Base-by-base conservation (phyloP, 495 filamentous ascomycete genomes). In the Penicillium soppii region DNA sequence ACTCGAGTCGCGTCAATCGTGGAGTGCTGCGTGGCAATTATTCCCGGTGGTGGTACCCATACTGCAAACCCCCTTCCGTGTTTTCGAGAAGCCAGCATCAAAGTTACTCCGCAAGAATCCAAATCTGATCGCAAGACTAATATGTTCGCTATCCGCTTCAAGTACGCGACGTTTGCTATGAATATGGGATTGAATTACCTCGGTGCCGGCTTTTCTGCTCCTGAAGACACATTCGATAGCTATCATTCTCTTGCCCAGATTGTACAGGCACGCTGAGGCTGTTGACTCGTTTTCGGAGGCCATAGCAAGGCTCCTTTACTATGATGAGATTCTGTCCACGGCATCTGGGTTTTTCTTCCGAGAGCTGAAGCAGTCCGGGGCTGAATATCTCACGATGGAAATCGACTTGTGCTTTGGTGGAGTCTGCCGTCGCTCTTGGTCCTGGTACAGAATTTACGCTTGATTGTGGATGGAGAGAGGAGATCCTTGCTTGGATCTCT, bases 381-480 rank as follows among this genome's bases (percentile, higher is more conserved):
- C 17, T 27, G 5, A 22, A 4, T n/a, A 10, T 58, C 7, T 40
- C 49, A 5, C 58, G 57, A 54, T 15, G 23, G 16, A 46, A 49
- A 26, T 35, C 29, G 8, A 17, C 60, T 3, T 40, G 38, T 6
- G 47, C 21, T 2, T 43, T 54, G 29, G 42, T 32, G 13, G 39
- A 36, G 0, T 21, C 15, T 4, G 58, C 55, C 0, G 27, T 12
- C 15, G 25, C n/a, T 2, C 17, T 56, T 32, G 61, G 57, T 1
- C 57, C 61, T 5, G 61, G 61, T 0, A 50, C 61, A 1, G 56
- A 57, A 12, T 52, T 61, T 57, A 47, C 41, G 2, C 8, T 65
- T 20, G 57, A 46, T 2, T 64, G 61, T 57, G 52, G 52, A 16
- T 58, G 46, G 57, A 61, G 55, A 27, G 55, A 64, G 33, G 57